These are phyloP conservation scores for Raphanus sativus DNA, from an alignment of 345 rosid species.

Conservation along the genomic window DNA sequence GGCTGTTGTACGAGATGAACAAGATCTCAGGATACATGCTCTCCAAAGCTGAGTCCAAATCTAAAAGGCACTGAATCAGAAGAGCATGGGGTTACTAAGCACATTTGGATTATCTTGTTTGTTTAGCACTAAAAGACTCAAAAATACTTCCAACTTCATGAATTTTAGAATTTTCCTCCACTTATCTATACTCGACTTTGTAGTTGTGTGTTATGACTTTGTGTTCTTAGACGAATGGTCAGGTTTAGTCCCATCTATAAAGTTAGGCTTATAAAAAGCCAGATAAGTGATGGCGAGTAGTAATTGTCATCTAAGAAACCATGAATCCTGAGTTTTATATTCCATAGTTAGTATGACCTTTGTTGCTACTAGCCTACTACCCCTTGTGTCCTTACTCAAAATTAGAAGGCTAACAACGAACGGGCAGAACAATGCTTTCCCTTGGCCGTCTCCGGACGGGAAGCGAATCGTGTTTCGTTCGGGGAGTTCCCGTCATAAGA, in stretches of 20 bases:
- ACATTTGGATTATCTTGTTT: not conserved
- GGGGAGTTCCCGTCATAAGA: conserved; percentile 74
- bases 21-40: conserved; percentile 58
- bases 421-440: conserved; percentile 86
- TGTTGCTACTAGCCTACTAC: too few relatives aligned
- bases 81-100: not conserved
- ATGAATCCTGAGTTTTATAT: too few relatives aligned
- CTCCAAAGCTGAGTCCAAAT: conserved; percentile 53
- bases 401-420: conserved; percentile 56
- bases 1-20: conserved; percentile 70
- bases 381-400: too few relatives aligned
- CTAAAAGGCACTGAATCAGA: conserved; percentile 51
- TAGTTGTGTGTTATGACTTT: too few relatives aligned
- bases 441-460: conserved; percentile 81
- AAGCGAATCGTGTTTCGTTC: conserved; percentile 77
- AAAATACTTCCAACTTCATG: not conserved
- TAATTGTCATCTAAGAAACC: too few relatives aligned
- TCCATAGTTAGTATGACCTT: too few relatives aligned
- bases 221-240: too few relatives aligned
- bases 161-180: not conserved
- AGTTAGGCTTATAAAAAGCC: too few relatives aligned
- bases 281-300: too few relatives aligned
- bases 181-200: not conserved
- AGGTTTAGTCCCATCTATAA: too few relatives aligned
- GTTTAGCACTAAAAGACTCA: not conserved